Evolutionary conservation across 83 land plant species (phyloP), one percentile per base, ranked within the genome.

Genomic region (Picea abies): DNA sequence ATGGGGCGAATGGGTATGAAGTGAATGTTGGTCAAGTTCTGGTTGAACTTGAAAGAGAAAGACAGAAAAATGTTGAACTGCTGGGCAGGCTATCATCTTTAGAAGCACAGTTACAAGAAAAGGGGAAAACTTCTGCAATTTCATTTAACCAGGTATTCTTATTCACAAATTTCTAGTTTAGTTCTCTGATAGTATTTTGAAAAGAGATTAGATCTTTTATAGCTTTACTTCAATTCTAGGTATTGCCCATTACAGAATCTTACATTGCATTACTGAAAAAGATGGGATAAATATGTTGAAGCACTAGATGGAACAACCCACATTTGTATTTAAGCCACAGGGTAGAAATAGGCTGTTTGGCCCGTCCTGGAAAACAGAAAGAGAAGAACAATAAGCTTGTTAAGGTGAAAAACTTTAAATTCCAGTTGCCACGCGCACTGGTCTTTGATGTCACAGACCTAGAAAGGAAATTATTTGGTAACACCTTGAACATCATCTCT

Each of bases 11-110:
- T 71, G 75, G 75, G 49, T 44, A 71, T 85, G 83, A 81, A 7
- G 69, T 85, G 22, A 86, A 79, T 65, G 82, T 88, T 61, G 90
- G 87, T 16, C 83, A 82, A 67, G 81, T 88, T 61, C 60, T 86
- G 67, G 90, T 83, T 22, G 90, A 88, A 80, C 84, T 88, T 22
- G 80, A 88, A 76, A 85, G 82, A 60, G 90, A 88, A 62, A 73
- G 90, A 22, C 83, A 83, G 60, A 88, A 83, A 69, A 88, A 85
- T 83, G 87, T 84, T 17, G 87, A 85, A 76, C 85, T 85, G 52
- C 25, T 82, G 76, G 90, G 84, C 47, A 85, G 85, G 76, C 77
- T 88, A 66, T 85, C 85, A 16, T 76, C 84, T 22, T 83, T 88
- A 76, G 90, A 88, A 76, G 87, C 90, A 12, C 71, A 88, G 83